These are phyloP conservation scores for Mycena kentingensis DNA, from an alignment of 768 basidiomycete genomes.

Conservation along the genomic window DNA sequence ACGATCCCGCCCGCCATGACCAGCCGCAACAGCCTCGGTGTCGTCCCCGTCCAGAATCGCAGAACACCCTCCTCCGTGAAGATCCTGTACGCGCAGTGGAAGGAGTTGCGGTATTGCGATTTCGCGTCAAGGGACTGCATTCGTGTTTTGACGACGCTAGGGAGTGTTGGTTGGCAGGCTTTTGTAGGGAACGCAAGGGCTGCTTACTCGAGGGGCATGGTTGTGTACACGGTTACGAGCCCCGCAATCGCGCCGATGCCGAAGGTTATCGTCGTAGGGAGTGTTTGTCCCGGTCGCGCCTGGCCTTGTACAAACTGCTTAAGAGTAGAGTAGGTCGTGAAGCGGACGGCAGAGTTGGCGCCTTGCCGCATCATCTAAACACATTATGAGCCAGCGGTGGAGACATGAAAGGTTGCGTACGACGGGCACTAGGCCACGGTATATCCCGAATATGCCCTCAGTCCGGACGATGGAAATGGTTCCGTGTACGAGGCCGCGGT, in stretches of 20 bases:
- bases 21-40: slow-evolving; percentile 81
- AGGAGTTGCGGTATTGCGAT: slow-evolving; percentile 85
- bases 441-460: slow-evolving; percentile 84
- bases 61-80: slow-evolving; percentile 89
- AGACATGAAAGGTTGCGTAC: slow-evolving; percentile 47
- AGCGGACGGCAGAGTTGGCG: slow-evolving; percentile 94
- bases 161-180: slow-evolving; percentile 1
- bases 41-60: slow-evolving; percentile 97
- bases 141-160: slow-evolving; percentile 96
- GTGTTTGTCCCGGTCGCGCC: slow-evolving; percentile 75
- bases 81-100: slow-evolving; percentile 95
- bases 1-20: slow-evolving; percentile 91
- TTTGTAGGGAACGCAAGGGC: neutral
- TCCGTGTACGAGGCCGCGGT: slow-evolving; percentile 85
- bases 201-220: slow-evolving; percentile 82
- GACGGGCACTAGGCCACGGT: slow-evolving; percentile 91
- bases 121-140: slow-evolving; percentile 93
- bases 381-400: neutral
- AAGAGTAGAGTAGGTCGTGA: slow-evolving; percentile 91
- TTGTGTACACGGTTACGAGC: slow-evolving; percentile 90
- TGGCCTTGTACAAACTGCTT: slow-evolving; percentile 92
- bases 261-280: slow-evolving; percentile 90
- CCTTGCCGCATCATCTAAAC: slow-evolving; percentile 94
- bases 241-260: slow-evolving; percentile 93
- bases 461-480: slow-evolving; percentile 75